Percentiles rank a stretch among this genome's conserved stretches.
Conservation (phyloP, 208 protist species). For the Acanthamoeba sp. region DNA sequence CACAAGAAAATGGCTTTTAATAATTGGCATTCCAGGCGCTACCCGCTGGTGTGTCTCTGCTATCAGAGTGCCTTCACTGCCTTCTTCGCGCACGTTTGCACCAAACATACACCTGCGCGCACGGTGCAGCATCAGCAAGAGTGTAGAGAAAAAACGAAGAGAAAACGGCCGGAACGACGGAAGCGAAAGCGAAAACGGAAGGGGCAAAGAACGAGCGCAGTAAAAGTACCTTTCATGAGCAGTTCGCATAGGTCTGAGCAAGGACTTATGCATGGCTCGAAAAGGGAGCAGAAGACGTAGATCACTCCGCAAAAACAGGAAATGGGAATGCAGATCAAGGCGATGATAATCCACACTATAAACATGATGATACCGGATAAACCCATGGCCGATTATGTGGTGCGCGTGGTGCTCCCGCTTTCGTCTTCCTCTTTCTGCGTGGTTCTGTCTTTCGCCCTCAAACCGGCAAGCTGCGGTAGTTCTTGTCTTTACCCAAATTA, state of each 20-base stretch:
- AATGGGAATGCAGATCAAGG: slow-evolving; percentile 48
- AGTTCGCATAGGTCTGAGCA: slow-evolving; percentile 5
- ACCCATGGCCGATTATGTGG: not conserved
- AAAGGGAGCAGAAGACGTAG: slow-evolving; percentile 51
- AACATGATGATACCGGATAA: not conserved
- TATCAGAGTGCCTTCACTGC: not conserved
- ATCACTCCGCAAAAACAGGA: not conserved
- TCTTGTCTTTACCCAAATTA: not conserved
- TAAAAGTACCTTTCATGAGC: slow-evolving; percentile 11
- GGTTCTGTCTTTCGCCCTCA: not conserved
- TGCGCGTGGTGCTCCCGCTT: not conserved
- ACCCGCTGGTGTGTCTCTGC: not conserved
- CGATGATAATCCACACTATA: not conserved
- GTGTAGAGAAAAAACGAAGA: not conserved
- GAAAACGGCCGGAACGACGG: not conserved
- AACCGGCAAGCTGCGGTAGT: not conserved
- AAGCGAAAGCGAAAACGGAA: not conserved
- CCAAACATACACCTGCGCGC: not conserved
- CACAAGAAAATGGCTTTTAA: not conserved
- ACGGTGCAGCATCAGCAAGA: not conserved
- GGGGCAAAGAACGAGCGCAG: not conserved
- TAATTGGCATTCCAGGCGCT: not conserved
- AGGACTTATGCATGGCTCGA: not conserved
- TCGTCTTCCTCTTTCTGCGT: not conserved
- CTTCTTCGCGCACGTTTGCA: slow-evolving; percentile 17